Evolutionary conservation across 2,329 filamentous ascomycete genomes (phyloP).

Genomic region (Aureobasidium sp.): DNA sequence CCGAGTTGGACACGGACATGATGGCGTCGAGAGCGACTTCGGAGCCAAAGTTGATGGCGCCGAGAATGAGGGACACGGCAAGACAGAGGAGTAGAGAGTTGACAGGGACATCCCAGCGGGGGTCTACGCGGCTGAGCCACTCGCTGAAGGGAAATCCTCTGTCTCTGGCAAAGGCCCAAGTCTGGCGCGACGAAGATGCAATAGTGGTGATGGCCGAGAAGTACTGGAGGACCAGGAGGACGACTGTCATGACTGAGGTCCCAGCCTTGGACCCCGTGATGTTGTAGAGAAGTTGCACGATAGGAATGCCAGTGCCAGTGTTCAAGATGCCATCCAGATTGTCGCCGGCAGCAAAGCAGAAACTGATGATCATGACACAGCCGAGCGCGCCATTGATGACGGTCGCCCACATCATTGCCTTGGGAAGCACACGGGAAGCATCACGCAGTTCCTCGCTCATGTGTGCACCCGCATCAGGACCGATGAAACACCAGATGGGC

Average conservation of each 20-base stretch:
- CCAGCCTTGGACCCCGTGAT: conserved; percentile 26
- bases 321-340: conserved; percentile 22
- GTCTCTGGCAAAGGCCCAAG: conserved; percentile 30
- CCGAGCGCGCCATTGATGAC: conserved; percentile 30
- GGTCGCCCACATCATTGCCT: conserved; percentile 38
- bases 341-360: conserved; percentile 28
- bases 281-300: conserved; percentile 27
- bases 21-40: conserved; percentile 36
- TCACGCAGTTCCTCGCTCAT: conserved; percentile 32
- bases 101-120: conserved; percentile 17
- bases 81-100: conserved; percentile 24
- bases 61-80: conserved; percentile 28
- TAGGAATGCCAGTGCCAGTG: conserved; percentile 22
- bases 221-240: conserved; percentile 29
- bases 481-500: conserved; percentile 30
- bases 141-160: conserved; percentile 29
- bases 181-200: conserved; percentile 28
- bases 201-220: conserved; percentile 31
- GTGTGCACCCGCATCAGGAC: conserved; percentile 33
- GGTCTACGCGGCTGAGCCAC: conserved; percentile 28
- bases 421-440: conserved; percentile 37
- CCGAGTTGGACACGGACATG: conserved; percentile 33
- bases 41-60: conserved; percentile 38
- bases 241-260: conserved; percentile 25
- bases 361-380: conserved; percentile 33